Base-by-base conservation (phyloP, 495 filamentous ascomycete genomes). In the Margaritispora aquatica region DNA sequence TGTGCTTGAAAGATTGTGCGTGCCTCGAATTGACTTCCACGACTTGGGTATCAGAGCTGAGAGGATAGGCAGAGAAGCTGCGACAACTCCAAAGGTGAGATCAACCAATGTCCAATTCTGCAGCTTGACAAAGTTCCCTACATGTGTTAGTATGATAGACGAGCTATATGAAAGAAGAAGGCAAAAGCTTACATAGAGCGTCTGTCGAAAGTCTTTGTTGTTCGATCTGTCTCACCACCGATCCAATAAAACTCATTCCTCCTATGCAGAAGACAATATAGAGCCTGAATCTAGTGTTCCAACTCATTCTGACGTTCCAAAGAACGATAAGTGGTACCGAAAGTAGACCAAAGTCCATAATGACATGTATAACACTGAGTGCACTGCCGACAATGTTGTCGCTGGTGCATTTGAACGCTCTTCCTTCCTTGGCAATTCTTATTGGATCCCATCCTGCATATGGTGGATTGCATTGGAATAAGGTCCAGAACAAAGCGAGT, bases 331-430 rank as follows among this genome's bases (percentile, higher is more conserved):
- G 22, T 1, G 66, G 65, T 5, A 67, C 65, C 1, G 55, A 48
- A 24, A 69, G 53, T 9, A 69, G 59, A 15, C 48, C 54, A 61
- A 65, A 55, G 50, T 68, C 67, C 36, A 64, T 57, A 24, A 56
- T 41, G 47, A 59, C 60, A 54, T 69, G 67, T 20, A 65, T 57
- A 20, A 51, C 34, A 31, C 38, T 55, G 1, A 67, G 22, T n/a
- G 59, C 47, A 22, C 29, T 31, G 13, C 31, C 49, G 1, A 63
- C 13, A 21, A 57, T 51, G 26, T 31, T 60, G 1, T 29, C 21
- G 20, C 51, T 11, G 3, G 54, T 22, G 19, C 64, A 67, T 9
- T 56, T 38, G 15, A 52, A 29, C 8, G 29, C 4, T n/a, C 59
- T 51, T 15, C 49, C 27, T 34, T 22, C 22, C 15, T 21, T 52